Evolutionary conservation across 106 monocot species (phyloP), one percentile per base, ranked within the genome.

Genomic region (Hemerocallis citrina): DNA sequence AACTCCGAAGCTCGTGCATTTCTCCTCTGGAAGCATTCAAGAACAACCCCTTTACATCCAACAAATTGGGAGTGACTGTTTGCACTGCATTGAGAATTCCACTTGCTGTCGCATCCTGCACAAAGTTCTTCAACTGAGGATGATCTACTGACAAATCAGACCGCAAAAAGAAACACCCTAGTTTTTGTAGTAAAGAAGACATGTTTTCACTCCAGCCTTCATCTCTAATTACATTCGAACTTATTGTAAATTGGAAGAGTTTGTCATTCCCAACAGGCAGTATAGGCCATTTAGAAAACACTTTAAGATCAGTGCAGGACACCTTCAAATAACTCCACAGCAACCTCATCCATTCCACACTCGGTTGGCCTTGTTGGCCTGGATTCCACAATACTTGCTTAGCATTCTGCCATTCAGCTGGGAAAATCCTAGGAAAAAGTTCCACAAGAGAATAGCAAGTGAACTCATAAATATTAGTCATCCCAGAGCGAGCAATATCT

Each of bases 201-300:
- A 98, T 79, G 57, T 92, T 92, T 51, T 98, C 98, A 47, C 81
- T 98, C 98, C 98, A 98, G 0, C 85, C 92, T 66, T 85, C 88
- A 81, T 92, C 75, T 63, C 56, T 79, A 64, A 98, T 82, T 20
- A 92, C 80, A 78, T 66, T 74, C 52, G 98, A 88, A 64, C 74
- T 82, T 74, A 72, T 66, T 62, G 51, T 38, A 48, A 92, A 88
- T 55, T 75, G 84, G 47, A 98, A 66, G 28, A 98, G 79, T 61
- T 44, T 67, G 43, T 57, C 69, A 82, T 80, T 76, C 46, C 34
- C 77, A 57, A 98, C 75, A 43, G 98, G 98, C 32, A 98, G 62
- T 75, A 98, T 82, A 54, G 98, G 91, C 98, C 98, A 98, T 11
- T 68, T 66, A 17, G 67, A 62, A 72, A 88, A 81, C 31, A 88